These are phyloP conservation scores for Suillus decipiens DNA, from an alignment of 768 basidiomycete species.

Conservation along the genomic window DNA sequence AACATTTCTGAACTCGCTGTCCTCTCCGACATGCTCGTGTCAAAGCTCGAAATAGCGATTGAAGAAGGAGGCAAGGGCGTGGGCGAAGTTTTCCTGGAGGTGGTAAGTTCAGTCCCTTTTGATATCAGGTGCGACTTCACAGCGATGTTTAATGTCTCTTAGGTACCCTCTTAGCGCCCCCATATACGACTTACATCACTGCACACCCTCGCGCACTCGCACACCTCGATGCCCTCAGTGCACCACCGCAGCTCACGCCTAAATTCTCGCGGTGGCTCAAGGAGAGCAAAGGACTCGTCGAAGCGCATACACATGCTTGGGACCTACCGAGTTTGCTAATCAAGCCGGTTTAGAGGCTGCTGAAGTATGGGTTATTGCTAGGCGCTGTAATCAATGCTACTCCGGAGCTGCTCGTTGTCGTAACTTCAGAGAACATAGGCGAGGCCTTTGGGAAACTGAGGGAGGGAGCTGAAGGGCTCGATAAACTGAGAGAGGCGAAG, in stretches of 20 bases:
- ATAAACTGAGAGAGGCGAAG: slow-evolving; percentile 53
- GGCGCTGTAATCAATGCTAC: slow-evolving; percentile 75
- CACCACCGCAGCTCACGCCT: slow-evolving; percentile 47
- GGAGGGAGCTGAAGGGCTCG: slow-evolving; percentile 15
- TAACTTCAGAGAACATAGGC: background rate
- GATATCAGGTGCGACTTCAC: background rate
- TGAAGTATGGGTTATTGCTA: slow-evolving; percentile 92
- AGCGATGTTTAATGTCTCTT: slow-evolving; percentile 2
- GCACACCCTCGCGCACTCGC: slow-evolving; percentile 74
- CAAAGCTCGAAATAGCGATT: slow-evolving; percentile 64
- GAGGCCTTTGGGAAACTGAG: slow-evolving; percentile 20
- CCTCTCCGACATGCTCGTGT: slow-evolving; percentile 68
- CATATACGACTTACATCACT: slow-evolving; percentile 81
- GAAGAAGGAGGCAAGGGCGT: slow-evolving; percentile 71
- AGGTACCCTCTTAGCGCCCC: slow-evolving; percentile 74
- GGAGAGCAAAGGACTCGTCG: slow-evolving; percentile 65
- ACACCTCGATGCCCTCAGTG: slow-evolving; percentile 53
- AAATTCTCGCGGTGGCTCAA: slow-evolving; percentile 53
- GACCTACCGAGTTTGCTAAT: slow-evolving; percentile 93
- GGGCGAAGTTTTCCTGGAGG: slow-evolving; percentile 68
- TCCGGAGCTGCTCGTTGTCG: slow-evolving; percentile 42
- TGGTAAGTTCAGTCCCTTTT: slow-evolving; percentile 45
- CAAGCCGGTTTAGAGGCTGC: slow-evolving; percentile 94
- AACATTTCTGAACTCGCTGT: slow-evolving; percentile 76
- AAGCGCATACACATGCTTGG: slow-evolving; percentile 82